Conservation (phyloP, 176 grass and related monocot genomes). For the Secale cereale region DNA sequence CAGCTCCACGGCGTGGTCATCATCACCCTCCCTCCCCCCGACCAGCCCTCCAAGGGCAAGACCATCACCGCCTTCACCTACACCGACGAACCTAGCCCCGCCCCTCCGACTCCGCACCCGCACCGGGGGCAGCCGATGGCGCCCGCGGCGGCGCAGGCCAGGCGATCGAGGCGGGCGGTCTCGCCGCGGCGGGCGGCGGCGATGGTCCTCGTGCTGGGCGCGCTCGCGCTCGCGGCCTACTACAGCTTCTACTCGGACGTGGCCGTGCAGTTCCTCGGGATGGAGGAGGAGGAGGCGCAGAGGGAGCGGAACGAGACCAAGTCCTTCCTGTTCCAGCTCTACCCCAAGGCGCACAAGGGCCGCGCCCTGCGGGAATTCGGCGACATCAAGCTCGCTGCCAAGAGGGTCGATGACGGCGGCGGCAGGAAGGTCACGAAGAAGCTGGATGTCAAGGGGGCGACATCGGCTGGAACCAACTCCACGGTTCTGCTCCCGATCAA, state of each 20-base stretch:
- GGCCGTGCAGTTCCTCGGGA: slow-evolving; percentile 63
- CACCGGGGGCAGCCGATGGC: not conserved
- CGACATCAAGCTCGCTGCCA: slow-evolving; percentile 63
- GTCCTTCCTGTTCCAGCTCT: slow-evolving; percentile 80
- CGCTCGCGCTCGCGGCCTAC: slow-evolving; percentile 58
- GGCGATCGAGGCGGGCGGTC: slow-evolving; percentile 21
- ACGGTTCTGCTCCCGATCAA: slow-evolving; percentile 66
- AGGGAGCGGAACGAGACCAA: slow-evolving; percentile 50
- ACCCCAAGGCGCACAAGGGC: slow-evolving; percentile 62
- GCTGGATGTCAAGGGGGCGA: slow-evolving; percentile 22
- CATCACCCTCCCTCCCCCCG: slow-evolving; percentile 85
- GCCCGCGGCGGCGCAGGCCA: not conserved
- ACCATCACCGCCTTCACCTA: slow-evolving; percentile 92
- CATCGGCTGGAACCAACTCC: slow-evolving; percentile 37
- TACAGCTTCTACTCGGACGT: slow-evolving; percentile 70
- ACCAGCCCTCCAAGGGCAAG: slow-evolving; percentile 97
- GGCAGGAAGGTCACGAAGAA: slow-evolving; percentile 12
- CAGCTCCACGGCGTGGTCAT: slow-evolving; percentile 90
- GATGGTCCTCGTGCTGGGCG: slow-evolving; percentile 30
- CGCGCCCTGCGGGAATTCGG: slow-evolving; percentile 58
- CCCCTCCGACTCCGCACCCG: not conserved
- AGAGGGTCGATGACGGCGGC: slow-evolving; percentile 13
- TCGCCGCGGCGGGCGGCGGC: slow-evolving; percentile 32
- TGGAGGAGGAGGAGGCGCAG: slow-evolving; percentile 56
- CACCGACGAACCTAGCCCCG: slow-evolving; percentile 40